A percentile compares a stretch with the other conserved stretches of the same genome.
These are phyloP conservation scores for Naematelia aurantialba DNA, from an alignment of 768 basidiomycete species.

Conservation along the genomic window DNA sequence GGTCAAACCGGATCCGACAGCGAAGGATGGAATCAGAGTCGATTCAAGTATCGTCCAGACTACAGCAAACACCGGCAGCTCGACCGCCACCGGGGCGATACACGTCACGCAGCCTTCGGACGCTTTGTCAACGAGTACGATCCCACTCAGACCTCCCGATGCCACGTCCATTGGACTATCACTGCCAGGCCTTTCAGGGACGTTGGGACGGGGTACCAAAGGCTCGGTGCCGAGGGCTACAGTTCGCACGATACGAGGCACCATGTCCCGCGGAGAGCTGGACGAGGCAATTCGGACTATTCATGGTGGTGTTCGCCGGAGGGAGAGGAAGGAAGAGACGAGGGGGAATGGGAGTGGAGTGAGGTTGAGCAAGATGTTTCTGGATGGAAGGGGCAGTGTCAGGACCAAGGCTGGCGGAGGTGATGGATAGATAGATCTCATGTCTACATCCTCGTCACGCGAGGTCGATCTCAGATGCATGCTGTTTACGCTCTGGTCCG, in stretches of 20 bases:
- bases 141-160: not conserved
- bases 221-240: not conserved
- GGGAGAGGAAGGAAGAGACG: constrained; percentile 53
- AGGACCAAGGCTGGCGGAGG: constrained; percentile 13
- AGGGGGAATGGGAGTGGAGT: constrained; percentile 13
- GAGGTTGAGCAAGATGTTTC: constrained; percentile 70
- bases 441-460: not conserved
- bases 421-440: no score
- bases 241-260: constrained; percentile 42
- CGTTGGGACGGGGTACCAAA: not conserved
- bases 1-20: constrained; percentile 58
- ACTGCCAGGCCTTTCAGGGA: not conserved
- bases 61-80: not conserved
- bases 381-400: constrained; percentile 58
- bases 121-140: not conserved
- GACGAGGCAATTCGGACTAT: constrained; percentile 78
- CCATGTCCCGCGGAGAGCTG: constrained; percentile 71
- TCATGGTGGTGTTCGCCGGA: constrained; percentile 41
- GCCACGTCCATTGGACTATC: constrained; percentile 1
- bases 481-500: no score
- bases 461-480: not conserved
- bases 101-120: not conserved
- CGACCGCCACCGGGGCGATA: not conserved
- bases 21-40: not conserved
- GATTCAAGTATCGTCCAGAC: not conserved